Base-by-base conservation (phyloP, 352 stramenopile genomes). In the Phytophthora podocarpi region DNA sequence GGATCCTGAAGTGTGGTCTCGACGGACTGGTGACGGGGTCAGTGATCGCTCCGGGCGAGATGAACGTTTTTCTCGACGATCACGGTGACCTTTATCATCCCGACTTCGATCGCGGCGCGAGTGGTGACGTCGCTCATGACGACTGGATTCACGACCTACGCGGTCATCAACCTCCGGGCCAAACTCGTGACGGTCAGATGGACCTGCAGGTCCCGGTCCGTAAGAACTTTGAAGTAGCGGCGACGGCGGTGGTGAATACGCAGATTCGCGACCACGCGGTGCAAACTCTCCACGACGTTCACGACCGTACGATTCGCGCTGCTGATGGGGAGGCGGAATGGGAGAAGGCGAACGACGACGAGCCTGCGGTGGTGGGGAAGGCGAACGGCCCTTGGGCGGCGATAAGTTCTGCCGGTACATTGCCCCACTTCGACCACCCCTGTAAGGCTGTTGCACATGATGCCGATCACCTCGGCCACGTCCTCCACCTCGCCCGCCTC, bases 11-110 rank as follows among this genome's bases (percentile, higher is more conserved):
- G 47, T 26, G 15, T 59, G 60, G 13, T 65, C 62, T 52, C 67
- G 70, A 24, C 62, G 68, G 16, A 72, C 39, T 28, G 76, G 74
- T 13, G 76, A 86, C 31, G 74, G 74, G 4, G 76, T 78, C 34
- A 72, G 37, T 20, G 74, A 81, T 7, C 59, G 70, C 15, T 72
- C 59, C 16, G 34, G 16, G 40, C 62, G 67, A 42, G 67, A 68
- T 13, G 42, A 63, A 43, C 64, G 71, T 28, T 72, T 80, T 12
- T 74, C 55, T 11, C 59, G 64, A 21, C 35, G 49, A 2, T 76
- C 66, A 51, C 59, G 60, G 23, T 69, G 61, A 18, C 54, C 45
- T 35, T 80, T 85, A 7, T 77, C 74, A 20, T 83, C 67, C n/a
- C 58, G 59, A 42, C 63, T 77, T 40, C 30, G 55, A 5, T 67